Base-by-base conservation (phyloP, 169 alveolate genomes). In the Plasmodium vivax region DNA sequence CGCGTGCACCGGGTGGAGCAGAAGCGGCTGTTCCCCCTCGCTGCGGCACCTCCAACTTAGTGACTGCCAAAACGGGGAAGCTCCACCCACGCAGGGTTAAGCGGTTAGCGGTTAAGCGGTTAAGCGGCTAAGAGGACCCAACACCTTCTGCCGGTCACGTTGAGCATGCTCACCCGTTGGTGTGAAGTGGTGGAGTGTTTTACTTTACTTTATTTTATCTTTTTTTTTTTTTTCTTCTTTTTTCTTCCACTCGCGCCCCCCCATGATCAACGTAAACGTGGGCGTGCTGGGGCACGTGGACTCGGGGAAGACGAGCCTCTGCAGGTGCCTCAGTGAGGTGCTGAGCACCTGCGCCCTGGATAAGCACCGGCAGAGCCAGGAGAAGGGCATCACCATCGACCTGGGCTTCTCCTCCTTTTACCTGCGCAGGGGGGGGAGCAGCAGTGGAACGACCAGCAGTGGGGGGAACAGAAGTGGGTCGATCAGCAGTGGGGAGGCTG, bases 241-340 rank as follows among this genome's bases (percentile, higher is more conserved):
- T 30, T 68, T n/a, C 7, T 54, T 68, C 14, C 75, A 0, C 0
- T 6, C 75, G 3, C 0, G 38, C 38, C 75, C n/a, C 7, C 0
- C 36, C 36, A 88, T 88, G 94, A 88, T 88, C n/a, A 96, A 97
- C 84, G 94, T 96, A 32, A 98, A 98, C 91, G 91, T 97, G 41
- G 99, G 99, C 0, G 98, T 98, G 10, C 92, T 98, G 80, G 99
- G 99, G 12, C 99, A 98, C 90, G 98, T 98, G 30, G 99, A 98
- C 93, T 93, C 98, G 82, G 99, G 99, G 0, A 98, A 98, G 92
- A 98, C 99, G 0, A 95, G 98, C 43, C 96, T 98, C 12, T 96
- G 97, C 16, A 96, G 97, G 84, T 97, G 97, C 36, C 94, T 97
- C 80, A 93, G 98, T 54, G 96, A 97, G 81, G 97, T 98, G 43